phyloP scores from a whole-genome alignment of 176 grass and related monocot genomes.

The Musa acuminata region DNA sequence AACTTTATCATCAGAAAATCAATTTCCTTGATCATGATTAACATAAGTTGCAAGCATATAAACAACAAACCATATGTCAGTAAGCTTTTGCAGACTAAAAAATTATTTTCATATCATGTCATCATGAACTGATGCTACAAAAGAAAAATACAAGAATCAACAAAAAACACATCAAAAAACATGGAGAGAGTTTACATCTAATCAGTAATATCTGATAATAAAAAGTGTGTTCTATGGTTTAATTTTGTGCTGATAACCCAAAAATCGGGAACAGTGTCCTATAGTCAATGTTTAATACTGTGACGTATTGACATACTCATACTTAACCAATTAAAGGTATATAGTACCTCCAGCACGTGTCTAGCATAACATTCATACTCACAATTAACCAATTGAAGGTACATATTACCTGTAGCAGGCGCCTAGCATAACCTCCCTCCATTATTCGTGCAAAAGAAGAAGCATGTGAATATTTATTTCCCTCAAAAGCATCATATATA shows the following conservation, averaged over 20 bases:
- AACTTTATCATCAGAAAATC: background rate
- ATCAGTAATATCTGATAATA: no score
- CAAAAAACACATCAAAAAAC: no score
- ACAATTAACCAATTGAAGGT: background rate
- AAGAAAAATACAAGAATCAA: no score
- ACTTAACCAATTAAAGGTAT: background rate
- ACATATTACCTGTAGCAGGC: conserved; percentile 62
- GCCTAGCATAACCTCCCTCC: conserved; percentile 93
- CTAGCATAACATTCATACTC: background rate
- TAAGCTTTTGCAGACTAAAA: background rate
- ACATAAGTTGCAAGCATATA: no score
- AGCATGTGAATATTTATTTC: conserved; percentile 86
- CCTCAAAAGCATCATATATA: conserved; percentile 88
- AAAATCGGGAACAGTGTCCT: background rate
- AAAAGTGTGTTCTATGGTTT: background rate
- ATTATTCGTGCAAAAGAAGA: conserved; percentile 98
- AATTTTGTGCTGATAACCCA: background rate
- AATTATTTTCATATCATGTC: background rate
- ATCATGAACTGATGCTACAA: background rate
- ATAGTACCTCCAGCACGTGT: no score
- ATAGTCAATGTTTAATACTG: background rate
- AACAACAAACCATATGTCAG: no score
- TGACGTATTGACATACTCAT: background rate
- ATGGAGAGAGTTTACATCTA: no score
- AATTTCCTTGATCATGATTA: background rate